Evolutionary conservation across 2,329 filamentous ascomycete species (phyloP), one percentile per base, ranked within the genome.

Genomic region (Pestalotiopsis fici): DNA sequence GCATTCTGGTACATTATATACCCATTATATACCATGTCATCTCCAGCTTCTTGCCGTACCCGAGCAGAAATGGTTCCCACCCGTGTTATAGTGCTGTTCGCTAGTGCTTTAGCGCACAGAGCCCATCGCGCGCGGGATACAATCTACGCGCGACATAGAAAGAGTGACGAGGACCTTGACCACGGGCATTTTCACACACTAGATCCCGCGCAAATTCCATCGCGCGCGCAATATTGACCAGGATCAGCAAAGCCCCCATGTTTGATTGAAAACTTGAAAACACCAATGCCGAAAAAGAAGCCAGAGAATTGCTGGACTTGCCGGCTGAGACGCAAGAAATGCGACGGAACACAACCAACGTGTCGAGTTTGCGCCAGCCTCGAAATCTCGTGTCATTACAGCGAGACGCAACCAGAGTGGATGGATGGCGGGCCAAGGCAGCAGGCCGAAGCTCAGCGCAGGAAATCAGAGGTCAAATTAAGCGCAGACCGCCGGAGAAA

Each of bases 271-370:
- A 11, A 6, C 5, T 57, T 28, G 55, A 27, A 13, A 27, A 27
- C 55, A n/a, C n/a, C 7, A 21, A 59, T 35, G 57, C 57, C 57
- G 25, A 59, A 37, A 12, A 59, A 31, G n/a, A 67, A 57, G 31
- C 60, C 60, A 21, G 56, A 79, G 6, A 86, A 86, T 68, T 90
- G 87, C 74, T 89, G 86, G 86, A 90, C 87, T 1, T 90, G 88
- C 72, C 83, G 87, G 25, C 80, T 89, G 9, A 84, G 88, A 21
- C 86, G 86, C 71, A 90, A 90, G 73, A 89, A 88, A 72, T 90
- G 88, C 74, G 86, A 89, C 69, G 85, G 88, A 73, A 78, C 72
- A 23, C 82, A 79, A 2, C 87, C 87, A 7, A 73, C 82, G 12
- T 90, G 88, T 75, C 78, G 81, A 6, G 78, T 74, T 43, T 90